These are phyloP conservation scores for Dactylellina cionopaga DNA, from an alignment of 2,329 filamentous ascomycete species.

Conservation along the genomic window DNA sequence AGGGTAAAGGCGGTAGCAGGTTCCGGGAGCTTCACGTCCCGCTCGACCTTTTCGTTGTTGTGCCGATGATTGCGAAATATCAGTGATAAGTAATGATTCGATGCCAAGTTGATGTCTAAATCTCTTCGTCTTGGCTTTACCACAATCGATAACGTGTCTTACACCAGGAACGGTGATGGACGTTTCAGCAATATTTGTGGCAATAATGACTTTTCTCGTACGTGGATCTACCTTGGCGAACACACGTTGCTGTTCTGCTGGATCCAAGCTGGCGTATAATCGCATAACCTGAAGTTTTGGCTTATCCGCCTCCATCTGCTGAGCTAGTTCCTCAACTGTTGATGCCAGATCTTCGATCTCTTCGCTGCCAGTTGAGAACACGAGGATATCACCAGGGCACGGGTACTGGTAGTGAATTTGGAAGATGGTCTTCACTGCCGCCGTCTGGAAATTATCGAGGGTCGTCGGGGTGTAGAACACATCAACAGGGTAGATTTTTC, in stretches of 20 bases:
- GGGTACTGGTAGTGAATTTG: conserved; percentile 87
- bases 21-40: conserved; percentile 88
- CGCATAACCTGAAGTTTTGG: conserved; percentile 73
- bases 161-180: conserved; percentile 96
- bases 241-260: conserved; percentile 83
- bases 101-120: conserved; percentile 85
- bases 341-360: conserved; percentile 85
- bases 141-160: conserved; percentile 88
- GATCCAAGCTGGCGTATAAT: conserved; percentile 88
- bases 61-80: conserved; percentile 89
- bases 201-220: conserved; percentile 85
- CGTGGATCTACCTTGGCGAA: conserved; percentile 78
- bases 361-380: conserved; percentile 92
- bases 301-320: conserved; percentile 68
- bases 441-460: conserved; percentile 82
- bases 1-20: conserved; percentile 90
- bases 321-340: conserved; percentile 81
- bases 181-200: conserved; percentile 98
- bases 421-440: conserved; percentile 82
- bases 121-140: conserved; percentile 93
- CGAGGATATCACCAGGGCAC: conserved; percentile 90
- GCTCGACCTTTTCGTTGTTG: conserved; percentile 91
- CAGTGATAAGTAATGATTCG: conserved; percentile 79
- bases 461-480: conserved; percentile 78
- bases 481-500: conserved; percentile 86